phyloP scores from a whole-genome alignment of 371 early-diverging fungal species.

The Zancudomyces culisetae region DNA sequence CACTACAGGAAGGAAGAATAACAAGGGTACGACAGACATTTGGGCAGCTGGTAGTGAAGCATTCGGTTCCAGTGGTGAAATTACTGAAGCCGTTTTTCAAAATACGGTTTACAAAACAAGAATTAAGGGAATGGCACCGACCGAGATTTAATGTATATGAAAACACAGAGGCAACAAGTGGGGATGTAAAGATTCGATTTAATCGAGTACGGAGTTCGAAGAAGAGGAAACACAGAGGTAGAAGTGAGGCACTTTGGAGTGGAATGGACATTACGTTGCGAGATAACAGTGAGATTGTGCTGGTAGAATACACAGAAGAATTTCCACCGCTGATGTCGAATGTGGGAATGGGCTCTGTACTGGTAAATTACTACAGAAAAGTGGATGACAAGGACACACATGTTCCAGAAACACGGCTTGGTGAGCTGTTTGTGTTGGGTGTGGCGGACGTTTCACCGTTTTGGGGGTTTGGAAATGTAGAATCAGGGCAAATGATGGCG shows the following conservation, averaged over 20 bases:
- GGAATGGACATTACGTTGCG: constrained; percentile 79
- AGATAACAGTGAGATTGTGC: constrained; percentile 64
- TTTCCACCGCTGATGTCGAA: constrained; percentile 93
- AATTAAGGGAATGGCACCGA: constrained; percentile 88
- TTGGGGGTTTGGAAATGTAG: constrained; percentile 87
- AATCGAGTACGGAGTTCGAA: constrained; percentile 7
- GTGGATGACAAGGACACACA: constrained; percentile 59
- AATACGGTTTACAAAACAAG: constrained; percentile 64
- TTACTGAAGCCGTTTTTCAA: constrained; percentile 79
- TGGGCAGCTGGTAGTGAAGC: constrained; percentile 79
- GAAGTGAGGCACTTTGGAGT: constrained; percentile 56
- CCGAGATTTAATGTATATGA: constrained; percentile 38
- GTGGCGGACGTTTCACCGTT: constrained; percentile 95
- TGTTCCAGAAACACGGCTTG: constrained; percentile 60
- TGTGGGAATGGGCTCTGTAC: constrained; percentile 91
- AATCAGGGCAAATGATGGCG: constrained; percentile 73
- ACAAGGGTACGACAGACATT: constrained; percentile 73
- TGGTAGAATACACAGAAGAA: constrained; percentile 97
- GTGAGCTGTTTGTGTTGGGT: constrained; percentile 77
- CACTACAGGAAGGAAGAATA: constrained; percentile 42
- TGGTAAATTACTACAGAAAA: constrained; percentile 95
- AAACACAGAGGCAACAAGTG: constrained; percentile 33
- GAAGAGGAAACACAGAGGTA: constrained; percentile 53
- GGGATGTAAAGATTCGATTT: constrained; percentile 35
- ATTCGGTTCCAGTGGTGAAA: constrained; percentile 81